Conservation (phyloP, 257 asterid genomes). For the Solanum clarkiae region DNA sequence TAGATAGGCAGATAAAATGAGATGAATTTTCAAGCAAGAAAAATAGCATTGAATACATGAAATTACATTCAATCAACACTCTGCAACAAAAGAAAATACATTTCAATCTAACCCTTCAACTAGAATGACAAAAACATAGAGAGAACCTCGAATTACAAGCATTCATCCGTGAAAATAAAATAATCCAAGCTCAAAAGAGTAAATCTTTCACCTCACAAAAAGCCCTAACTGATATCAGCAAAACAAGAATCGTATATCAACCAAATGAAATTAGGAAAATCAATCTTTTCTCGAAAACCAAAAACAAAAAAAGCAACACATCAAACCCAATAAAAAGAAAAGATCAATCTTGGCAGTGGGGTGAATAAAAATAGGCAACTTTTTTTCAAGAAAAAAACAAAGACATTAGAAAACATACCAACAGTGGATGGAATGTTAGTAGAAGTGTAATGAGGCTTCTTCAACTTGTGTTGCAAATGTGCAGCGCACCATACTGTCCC, state of each 20-base stretch:
- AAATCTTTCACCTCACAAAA: neutral
- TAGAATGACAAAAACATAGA: neutral
- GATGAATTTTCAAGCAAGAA: neutral
- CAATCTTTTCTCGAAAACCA: neutral
- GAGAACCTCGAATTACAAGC: neutral
- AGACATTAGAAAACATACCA: slow-evolving; percentile 22
- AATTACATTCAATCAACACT: neutral
- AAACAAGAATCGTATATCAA: neutral
- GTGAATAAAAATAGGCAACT: neutral
- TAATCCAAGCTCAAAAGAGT: neutral
- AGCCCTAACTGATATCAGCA: neutral
- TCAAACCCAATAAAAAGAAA: neutral
- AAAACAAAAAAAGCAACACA: neutral
- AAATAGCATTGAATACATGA: neutral
- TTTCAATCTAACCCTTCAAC: neutral
- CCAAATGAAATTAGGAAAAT: neutral
- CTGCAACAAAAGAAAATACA: neutral
- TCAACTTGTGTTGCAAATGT: slow-evolving; percentile 70
- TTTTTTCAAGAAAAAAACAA: neutral
- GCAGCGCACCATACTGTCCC: slow-evolving; percentile 98
- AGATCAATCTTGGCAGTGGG: neutral
- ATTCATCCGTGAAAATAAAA: neutral
- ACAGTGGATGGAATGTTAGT: slow-evolving; percentile 60
- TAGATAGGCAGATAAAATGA: neutral
- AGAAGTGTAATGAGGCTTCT: slow-evolving; percentile 48